Base-by-base conservation (phyloP, 2,329 filamentous ascomycete species). In the Fusarium sp. region DNA sequence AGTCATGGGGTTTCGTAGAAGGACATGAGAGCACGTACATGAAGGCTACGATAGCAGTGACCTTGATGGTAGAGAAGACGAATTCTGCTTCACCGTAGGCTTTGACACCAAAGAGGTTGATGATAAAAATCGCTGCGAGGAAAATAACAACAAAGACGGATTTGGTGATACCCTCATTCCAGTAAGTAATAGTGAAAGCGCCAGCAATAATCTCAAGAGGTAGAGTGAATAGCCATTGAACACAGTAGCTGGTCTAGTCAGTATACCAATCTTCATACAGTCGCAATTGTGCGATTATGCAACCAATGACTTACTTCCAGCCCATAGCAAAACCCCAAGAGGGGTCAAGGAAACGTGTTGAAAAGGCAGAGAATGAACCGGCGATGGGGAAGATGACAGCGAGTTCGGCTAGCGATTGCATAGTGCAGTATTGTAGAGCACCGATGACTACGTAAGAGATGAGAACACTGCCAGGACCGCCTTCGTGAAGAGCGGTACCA, bases 241-340 rank as follows among this genome's bases (percentile, higher is more conserved):
- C 79, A 8, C 92, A 93, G 77, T 97, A 97, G 74, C 90, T 92
- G 72, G 5, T 37, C 38, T 11, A 2, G 50, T 59, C 16, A 67
- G 62, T 8, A 42, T 10, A 8, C n/a, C 42, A 18, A 26, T 31
- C 13, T 3, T 30, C 16, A 16, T 13, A 44, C n/a, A 15, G 26
- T 26, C 30, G 28, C 41, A 44, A 23, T 23, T 23, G 23, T 23
- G 23, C 6, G 6, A 44, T 44, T 23, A 44, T 44, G 26, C 9
- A 44, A 44, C 28, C 4, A 11, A 8, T 18, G 8, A 85, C 88
- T 79, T 79, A 92, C 85, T 97, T 97, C 93, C 93, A 97, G 10
- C 93, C 94, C 93, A 97, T 97, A 31, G 93, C 92, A 76, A 97
- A 97, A 0, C 94, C 94, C 93, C 93, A 97, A 0, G 94, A 94